phyloP scores from a whole-genome alignment of 2,329 filamentous ascomycete species.

The Macrophomina tecta region DNA sequence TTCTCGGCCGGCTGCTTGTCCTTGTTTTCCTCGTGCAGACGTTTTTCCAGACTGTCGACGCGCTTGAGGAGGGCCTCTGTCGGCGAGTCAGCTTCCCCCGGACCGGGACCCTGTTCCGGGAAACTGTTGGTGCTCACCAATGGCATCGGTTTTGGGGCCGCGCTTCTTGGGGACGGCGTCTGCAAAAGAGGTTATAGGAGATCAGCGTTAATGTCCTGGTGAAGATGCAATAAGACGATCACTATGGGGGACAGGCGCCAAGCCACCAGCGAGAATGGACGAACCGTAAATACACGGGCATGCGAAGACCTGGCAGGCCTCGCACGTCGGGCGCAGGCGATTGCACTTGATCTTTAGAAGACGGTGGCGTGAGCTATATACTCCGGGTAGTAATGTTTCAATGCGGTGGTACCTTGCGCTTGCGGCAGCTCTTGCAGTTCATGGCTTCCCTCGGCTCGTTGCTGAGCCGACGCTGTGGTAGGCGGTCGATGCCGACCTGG shows the following conservation, averaged over 20 bases:
- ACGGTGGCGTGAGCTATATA: constrained; percentile 6
- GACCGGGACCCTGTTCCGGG: background rate
- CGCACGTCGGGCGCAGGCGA: constrained; percentile 80
- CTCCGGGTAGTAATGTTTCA: constrained; percentile 24
- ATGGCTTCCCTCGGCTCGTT: constrained; percentile 86
- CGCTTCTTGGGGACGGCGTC: constrained; percentile 90
- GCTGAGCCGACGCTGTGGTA: constrained; percentile 72
- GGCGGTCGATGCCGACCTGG: constrained; percentile 80
- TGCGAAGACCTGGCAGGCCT: constrained; percentile 88
- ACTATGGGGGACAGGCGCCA: constrained; percentile 24
- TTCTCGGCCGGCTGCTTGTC: constrained; percentile 41
- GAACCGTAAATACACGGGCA: constrained; percentile 87
- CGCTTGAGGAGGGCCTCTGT: constrained; percentile 72
- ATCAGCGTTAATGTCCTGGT: constrained; percentile 24
- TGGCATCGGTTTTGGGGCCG: constrained; percentile 86
- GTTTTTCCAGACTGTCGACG: constrained; percentile 83
- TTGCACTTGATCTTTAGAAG: constrained; percentile 86
- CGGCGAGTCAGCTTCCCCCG: background rate
- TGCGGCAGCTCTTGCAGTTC: constrained; percentile 95
- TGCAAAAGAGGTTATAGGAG: constrained; percentile 42
- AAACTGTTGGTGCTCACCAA: constrained; percentile 59
- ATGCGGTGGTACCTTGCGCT: constrained; percentile 73
- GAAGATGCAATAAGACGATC: constrained; percentile 23
- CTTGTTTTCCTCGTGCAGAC: constrained; percentile 65
- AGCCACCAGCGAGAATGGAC: constrained; percentile 28